Evolutionary conservation across 805 yeast genomes (phyloP).

Genomic region (Ogataea kodamae): DNA sequence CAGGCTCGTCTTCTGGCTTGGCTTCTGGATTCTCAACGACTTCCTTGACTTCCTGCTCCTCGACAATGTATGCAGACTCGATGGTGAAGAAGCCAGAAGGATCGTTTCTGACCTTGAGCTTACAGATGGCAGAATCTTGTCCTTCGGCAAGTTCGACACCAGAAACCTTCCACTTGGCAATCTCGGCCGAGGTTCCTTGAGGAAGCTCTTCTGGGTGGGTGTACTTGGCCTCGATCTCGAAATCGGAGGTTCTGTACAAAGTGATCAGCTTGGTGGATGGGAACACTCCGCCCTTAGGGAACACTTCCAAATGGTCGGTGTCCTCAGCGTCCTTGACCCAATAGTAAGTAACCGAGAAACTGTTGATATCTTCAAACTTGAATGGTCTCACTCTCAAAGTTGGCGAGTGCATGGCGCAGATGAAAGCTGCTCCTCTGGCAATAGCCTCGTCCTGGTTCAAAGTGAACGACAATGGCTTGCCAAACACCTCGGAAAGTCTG

Average conservation of each 20-base stretch:
- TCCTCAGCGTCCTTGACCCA: conserved; percentile 96
- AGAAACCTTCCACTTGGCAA: conserved; percentile 81
- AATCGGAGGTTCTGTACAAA: conserved; percentile 85
- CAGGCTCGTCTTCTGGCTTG: conserved; percentile 70
- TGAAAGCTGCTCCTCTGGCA: conserved; percentile 98
- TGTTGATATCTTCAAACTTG: conserved; percentile 95
- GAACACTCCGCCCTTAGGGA: conserved; percentile 89
- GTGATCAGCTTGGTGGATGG: conserved; percentile 97
- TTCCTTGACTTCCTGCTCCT: conserved; percentile 87
- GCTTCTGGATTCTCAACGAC: conserved; percentile 62
- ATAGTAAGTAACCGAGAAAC: conserved; percentile 85
- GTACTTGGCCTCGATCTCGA: conserved; percentile 81
- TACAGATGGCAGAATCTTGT: conserved; percentile 74
- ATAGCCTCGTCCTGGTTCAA: conserved; percentile 99
- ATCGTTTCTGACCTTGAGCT: conserved; percentile 93
- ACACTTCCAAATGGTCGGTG: conserved; percentile 88
- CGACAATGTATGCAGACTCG: conserved; percentile 92
- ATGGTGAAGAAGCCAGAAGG: conserved; percentile 93
- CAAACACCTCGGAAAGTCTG: conserved; percentile 73
- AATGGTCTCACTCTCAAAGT: conserved; percentile 97
- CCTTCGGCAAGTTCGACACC: conserved; percentile 84
- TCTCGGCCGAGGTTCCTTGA: conserved; percentile 55
- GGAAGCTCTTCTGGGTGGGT: conserved; percentile 73
- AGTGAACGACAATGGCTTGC: conserved; percentile 85
- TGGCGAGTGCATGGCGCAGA: conserved; percentile 99